Evolutionary conservation across 1,139 yeast species (phyloP).

Genomic region (Zygotorulaspora mrakii): DNA sequence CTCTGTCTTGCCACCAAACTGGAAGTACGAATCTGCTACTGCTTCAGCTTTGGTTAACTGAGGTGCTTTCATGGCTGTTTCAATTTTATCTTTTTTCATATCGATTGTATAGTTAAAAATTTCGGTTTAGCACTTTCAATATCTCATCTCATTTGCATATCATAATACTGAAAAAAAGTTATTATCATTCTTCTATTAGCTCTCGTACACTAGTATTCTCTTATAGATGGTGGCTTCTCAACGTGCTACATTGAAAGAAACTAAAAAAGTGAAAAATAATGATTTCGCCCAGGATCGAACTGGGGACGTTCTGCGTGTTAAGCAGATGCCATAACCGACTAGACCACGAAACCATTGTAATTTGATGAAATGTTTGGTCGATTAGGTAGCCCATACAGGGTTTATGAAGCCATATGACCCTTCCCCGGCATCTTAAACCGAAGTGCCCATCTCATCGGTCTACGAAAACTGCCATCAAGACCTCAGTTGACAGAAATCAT

Average conservation of each 20-base stretch:
- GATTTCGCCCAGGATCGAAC: slow-evolving; percentile 99
- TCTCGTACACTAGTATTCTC: no score
- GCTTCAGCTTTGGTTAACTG: slow-evolving; percentile 99
- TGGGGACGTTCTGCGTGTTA: slow-evolving; percentile 99
- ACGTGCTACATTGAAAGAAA: no score
- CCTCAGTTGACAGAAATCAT: neutral
- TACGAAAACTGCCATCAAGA: no score
- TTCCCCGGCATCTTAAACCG: no score
- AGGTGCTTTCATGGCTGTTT: slow-evolving; percentile 29
- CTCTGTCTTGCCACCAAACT: slow-evolving; percentile 98
- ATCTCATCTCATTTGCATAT: neutral
- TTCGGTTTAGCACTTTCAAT: neutral
- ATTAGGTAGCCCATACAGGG: neutral
- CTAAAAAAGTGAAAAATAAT: slow-evolving; percentile 34
- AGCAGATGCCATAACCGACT: slow-evolving; percentile 99
- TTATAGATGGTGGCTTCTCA: no score
- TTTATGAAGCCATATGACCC: no score
- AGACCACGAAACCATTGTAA: slow-evolving; percentile 72
- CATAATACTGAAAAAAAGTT: no score
- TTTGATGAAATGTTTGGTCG: neutral
- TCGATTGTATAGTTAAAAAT: slow-evolving; percentile 4
- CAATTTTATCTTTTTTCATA: neutral
- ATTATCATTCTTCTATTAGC: no score
- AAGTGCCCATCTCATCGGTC: no score
- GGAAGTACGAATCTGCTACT: slow-evolving; percentile 99